A percentile compares a stretch with the other conserved stretches of the same genome.
Evolutionary conservation across 1,139 yeast species (phyloP).

Genomic region (Blastobotrys raffinosifermentans): DNA sequence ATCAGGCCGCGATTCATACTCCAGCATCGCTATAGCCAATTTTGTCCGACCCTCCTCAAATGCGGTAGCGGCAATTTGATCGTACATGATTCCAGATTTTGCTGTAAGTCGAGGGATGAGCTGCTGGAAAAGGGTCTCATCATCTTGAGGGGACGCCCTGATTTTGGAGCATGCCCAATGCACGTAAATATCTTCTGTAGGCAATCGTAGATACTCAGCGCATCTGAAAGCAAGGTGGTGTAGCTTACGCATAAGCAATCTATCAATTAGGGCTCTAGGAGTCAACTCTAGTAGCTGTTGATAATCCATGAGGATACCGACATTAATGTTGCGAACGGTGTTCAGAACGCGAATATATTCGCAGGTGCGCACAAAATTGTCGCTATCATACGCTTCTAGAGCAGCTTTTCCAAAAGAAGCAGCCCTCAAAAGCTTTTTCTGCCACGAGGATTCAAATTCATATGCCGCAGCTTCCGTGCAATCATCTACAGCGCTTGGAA

Average conservation of each 20-base stretch:
- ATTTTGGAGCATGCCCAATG: constrained; percentile 83
- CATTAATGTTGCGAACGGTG: constrained; percentile 53
- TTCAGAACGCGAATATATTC: constrained; percentile 63
- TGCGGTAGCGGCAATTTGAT: constrained; percentile 62
- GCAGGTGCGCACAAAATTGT: constrained; percentile 55
- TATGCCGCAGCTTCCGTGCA: constrained; percentile 73
- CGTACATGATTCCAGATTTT: constrained; percentile 47
- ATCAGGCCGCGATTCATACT: constrained; percentile 61
- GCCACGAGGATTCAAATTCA: constrained; percentile 74
- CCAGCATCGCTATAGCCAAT: constrained; percentile 59
- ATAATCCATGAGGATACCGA: constrained; percentile 66
- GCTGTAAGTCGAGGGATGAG: constrained; percentile 43
- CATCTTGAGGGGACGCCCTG: constrained; percentile 49
- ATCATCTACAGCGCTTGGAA: constrained; percentile 59
- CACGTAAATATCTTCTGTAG: constrained; percentile 53
- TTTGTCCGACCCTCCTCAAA: constrained; percentile 74
- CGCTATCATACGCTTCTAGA: constrained; percentile 49
- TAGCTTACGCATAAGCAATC: constrained; percentile 54
- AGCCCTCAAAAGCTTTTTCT: constrained; percentile 70
- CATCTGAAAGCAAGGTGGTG: constrained; percentile 62
- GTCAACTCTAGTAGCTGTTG: constrained; percentile 40
- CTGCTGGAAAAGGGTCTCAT: constrained; percentile 48
- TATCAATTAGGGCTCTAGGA: constrained; percentile 45
- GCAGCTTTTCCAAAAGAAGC: constrained; percentile 84
- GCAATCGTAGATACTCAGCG: constrained; percentile 47